Percentiles rank a stretch among this genome's conserved stretches.
These are phyloP conservation scores for Pythium monospermum DNA, from an alignment of 352 stramenopile species.

Conservation along the genomic window DNA sequence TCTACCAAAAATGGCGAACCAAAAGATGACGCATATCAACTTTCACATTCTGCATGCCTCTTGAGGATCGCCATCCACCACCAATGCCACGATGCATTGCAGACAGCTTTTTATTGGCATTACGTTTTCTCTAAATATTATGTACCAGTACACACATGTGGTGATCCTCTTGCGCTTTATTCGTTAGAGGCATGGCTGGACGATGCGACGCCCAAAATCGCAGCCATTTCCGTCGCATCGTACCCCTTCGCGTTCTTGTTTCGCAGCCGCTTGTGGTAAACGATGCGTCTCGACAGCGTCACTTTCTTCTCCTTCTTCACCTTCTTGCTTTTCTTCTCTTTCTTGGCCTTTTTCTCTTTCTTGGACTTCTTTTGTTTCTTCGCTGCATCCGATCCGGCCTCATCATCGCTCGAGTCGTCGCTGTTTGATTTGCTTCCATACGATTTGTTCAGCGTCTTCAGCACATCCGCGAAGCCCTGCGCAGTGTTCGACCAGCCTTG, in stretches of 20 bases:
- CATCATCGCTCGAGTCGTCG: conserved; percentile 24
- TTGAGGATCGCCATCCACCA: conserved; percentile 19
- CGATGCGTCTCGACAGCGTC: conserved; percentile 57
- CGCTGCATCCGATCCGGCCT: conserved; percentile 32
- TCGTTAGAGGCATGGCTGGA: conserved; percentile 18
- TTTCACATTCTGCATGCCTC: neutral
- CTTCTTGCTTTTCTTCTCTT: conserved; percentile 40
- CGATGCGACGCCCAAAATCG: conserved; percentile 76
- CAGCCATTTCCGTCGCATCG: conserved; percentile 75
- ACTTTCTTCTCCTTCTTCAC: conserved; percentile 39
- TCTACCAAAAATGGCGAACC: too few relatives aligned
- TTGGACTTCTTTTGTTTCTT: conserved; percentile 51
- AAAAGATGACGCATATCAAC: too few relatives aligned
- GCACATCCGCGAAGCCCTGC: conserved; percentile 74
- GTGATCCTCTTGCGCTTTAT: neutral
- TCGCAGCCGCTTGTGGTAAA: conserved; percentile 74
- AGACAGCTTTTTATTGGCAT: too few relatives aligned
- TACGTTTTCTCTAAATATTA: too few relatives aligned
- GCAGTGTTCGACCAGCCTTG: conserved; percentile 83
- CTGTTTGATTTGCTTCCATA: conserved; percentile 45
- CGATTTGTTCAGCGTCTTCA: conserved; percentile 81
- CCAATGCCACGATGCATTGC: too few relatives aligned
- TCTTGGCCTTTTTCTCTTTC: conserved; percentile 66
- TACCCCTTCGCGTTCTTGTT: conserved; percentile 89
- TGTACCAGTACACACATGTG: neutral